Conservation (phyloP, 176 grass and related monocot species). For the Eremochloa ophiuroides region DNA sequence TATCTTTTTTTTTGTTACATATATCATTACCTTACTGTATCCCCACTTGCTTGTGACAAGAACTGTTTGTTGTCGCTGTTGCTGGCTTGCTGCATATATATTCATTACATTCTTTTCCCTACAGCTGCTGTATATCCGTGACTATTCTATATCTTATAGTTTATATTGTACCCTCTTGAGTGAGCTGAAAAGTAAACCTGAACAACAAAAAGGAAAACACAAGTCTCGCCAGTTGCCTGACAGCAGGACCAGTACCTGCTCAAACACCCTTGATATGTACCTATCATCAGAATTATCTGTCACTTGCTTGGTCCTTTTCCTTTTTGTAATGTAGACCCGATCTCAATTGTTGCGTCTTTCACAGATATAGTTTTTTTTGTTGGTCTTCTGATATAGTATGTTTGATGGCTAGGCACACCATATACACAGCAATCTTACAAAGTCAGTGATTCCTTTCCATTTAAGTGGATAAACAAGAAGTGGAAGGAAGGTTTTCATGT, state of each 20-base stretch:
- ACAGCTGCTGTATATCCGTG: background rate
- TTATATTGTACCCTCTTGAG: background rate
- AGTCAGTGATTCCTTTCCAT: conserved; percentile 76
- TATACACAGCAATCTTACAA: conserved; percentile 83
- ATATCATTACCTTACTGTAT: background rate
- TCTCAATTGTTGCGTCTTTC: background rate
- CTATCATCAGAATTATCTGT: background rate
- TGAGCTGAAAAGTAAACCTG: background rate
- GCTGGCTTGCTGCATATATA: background rate
- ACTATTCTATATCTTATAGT: background rate
- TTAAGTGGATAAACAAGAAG: conserved; percentile 82
- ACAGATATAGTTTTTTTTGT: background rate
- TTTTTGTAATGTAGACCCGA: background rate
- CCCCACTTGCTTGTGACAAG: background rate
- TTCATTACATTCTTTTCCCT: background rate
- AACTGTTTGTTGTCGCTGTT: background rate
- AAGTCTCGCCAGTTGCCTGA: background rate
- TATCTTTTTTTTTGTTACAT: background rate
- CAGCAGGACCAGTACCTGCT: background rate
- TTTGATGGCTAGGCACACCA: conserved; percentile 44
- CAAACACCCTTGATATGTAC: background rate
- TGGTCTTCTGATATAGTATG: background rate
- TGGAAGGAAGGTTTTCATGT: conserved; percentile 87
- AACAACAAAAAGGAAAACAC: background rate
- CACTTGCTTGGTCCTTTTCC: background rate